Base-by-base conservation (phyloP, 2,329 filamentous ascomycete genomes). In the Aspergillus flavus region DNA sequence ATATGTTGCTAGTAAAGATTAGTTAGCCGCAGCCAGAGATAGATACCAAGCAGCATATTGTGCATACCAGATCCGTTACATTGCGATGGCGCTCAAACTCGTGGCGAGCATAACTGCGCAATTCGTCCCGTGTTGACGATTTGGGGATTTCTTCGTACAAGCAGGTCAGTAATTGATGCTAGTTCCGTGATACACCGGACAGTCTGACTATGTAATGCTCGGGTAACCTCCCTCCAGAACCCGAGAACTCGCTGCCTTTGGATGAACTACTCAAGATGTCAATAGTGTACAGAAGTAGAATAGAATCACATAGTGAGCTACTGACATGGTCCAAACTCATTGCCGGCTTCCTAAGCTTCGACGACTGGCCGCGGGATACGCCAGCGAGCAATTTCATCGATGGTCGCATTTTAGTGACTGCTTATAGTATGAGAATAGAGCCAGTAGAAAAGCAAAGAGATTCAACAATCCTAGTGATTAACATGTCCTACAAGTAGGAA, bases 81-180 rank as follows among this genome's bases (percentile, higher is more conserved):
- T 76, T 64, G 16, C 73, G 75, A 71, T 82, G 78, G 19, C 80
- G 74, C 62, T 78, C 76, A 61, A 83, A 82, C 63, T 82, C 80
- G 23, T 74, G 65, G 4, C 79, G 77, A 26, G 80, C 81, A 66
- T 81, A 82, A n/a, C 64, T 70, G 9, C 73, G 72, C 55, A 82
- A 65, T 66, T 83, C 81, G 58, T 71, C 69, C 12, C 80, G 74
- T n/a, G 76, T 78, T 12, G 76, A 64, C 12, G 79, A 80, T 9
- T 72, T 71, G 1, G 79, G 78, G 19, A 80, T 75, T 66, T 78
- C 79, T 80, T 61, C 3, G 11, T 26, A 57, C 39, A 39, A 21
- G 26, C n/a, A 19, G 53, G 36, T 66, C 28, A 63, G 52, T 12
- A 58, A 30, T 10, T 23, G 32, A 54, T 41, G 32, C 19, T 54